Evolutionary conservation across 129 eudicot genomes (phyloP), one percentile per base, ranked within the genome.

Genomic region (Artemisia tridentata): DNA sequence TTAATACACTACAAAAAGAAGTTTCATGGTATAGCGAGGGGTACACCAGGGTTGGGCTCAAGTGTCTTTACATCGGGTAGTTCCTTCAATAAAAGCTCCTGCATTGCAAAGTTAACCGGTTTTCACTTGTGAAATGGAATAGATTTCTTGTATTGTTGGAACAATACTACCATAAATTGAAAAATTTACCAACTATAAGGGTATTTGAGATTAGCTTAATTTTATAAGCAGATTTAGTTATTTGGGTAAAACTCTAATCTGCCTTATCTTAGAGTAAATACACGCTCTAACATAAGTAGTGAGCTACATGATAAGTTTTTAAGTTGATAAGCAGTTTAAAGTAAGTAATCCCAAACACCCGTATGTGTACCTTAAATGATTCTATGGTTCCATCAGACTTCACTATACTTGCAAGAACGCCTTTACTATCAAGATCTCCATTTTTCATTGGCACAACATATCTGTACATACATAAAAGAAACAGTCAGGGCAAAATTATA

Each of bases 351-450:
- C 9, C 43, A 34, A 34, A 34, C 43, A 34, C 64, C 15, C 7
- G 17, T 60, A 14, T 34, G 0, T 8, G 8, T 77, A 93, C 98
- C 98, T 93, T 87, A 74, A 93, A 93, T 55, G 98, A 87, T 80
- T 83, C 90, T 5, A 81, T 31, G 52, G 98, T 93, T 71, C 98
- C 98, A 67, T 84, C 96, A 6, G 80, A 38, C 63, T 54, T 82
- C 50, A 93, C 60, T 18, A 93, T 23, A 58, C 78, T 77, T 49
- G 97, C 85, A 82, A 93, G 91, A 73, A 85, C 68, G 48, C 98
- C 98, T 87, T 82, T 93, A 85, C 83, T 75, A 58, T 89, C 98
- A 69, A 93, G 98, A 56, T 87, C 98, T 65, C 98, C 97, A 73
- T 93, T 93, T 56, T 72, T 85, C 98, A 93, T 83, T 1, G 98